Evolutionary conservation across 2,329 filamentous ascomycete genomes (phyloP), one percentile per base, ranked within the genome.

Genomic region (Diaporthe destruens): DNA sequence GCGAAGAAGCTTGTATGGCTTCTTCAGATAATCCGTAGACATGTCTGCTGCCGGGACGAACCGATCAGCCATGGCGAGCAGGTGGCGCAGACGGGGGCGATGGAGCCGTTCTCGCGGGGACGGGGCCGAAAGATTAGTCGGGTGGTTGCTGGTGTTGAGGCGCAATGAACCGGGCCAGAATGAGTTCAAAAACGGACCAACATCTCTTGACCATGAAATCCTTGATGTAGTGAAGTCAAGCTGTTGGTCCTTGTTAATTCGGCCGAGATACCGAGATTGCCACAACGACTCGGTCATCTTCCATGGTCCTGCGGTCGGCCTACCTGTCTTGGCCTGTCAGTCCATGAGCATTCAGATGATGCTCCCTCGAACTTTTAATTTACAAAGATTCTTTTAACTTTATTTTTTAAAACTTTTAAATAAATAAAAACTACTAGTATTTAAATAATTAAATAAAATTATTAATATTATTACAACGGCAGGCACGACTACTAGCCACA

Each of bases 1-100:
- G 39, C 57, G 57, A 47, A 61, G 57, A n/a, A 61, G 57, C 39
- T 61, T 47, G 57, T 61, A 61, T 32, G 57, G 57, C 57, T 20
- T 61, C 25, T 61, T 61, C 57, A 61, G 39, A 18, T 47, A 61
- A 12, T 61, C 39, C 39, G 12, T 32, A 32, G 36, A 11, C 39
- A 5, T 20, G 57, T 11, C 6, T n/a, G 7, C 39, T 47, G 23
- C 39, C 39, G 57, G 57, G 25, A n/a, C 39, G 39, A 47, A 1
- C 39, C 14, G 39, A 12, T 2, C 39, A 61, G 57, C 39, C 57
- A 61, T 47, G 57, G 57, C 3, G 57, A 47, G 16, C 57, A 61
- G 39, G 16, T 61, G 39, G 39, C 7, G 39, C 23, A n/a, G 39
- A 47, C 23, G 9, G 39, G 39, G 1, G n/a, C n/a, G n/a, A n/a